Percentiles rank a stretch among this genome's conserved stretches.
phyloP scores from a whole-genome alignment of 2,329 filamentous ascomycete genomes.

The Lasiodiplodia sp. region DNA sequence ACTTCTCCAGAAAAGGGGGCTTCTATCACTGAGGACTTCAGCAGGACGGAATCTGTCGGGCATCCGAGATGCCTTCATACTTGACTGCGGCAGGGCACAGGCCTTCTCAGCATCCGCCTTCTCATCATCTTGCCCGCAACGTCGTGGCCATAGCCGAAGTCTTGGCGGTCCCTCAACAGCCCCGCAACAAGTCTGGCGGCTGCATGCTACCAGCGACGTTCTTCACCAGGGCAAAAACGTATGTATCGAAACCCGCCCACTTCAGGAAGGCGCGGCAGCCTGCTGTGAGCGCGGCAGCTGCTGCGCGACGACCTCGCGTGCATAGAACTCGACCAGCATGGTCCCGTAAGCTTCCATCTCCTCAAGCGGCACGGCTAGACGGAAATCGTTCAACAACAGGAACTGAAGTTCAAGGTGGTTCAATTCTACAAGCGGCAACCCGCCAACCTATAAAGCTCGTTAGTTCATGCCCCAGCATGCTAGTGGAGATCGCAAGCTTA shows the following conservation, averaged over 20 bases:
- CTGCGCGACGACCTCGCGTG: constrained; percentile 79
- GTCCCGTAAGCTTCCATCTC: constrained; percentile 97
- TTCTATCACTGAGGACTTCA: constrained; percentile 21
- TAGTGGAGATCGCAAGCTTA: constrained; percentile 52
- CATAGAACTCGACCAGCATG: constrained; percentile 98
- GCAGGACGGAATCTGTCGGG: constrained; percentile 7
- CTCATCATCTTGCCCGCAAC: background rate
- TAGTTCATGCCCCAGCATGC: constrained; percentile 25
- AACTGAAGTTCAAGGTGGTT: constrained; percentile 98
- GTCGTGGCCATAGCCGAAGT: background rate
- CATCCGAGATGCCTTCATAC: constrained; percentile 16
- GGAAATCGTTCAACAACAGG: constrained; percentile 92
- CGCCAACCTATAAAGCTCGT: constrained; percentile 78
- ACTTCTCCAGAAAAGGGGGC: constrained; percentile 18
- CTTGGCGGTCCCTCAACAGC: background rate
- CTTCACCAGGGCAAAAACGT: constrained; percentile 11
- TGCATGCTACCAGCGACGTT: background rate
- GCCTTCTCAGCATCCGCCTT: background rate
- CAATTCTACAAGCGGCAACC: constrained; percentile 86
- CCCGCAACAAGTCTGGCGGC: background rate
- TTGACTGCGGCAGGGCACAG: background rate
- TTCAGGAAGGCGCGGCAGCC: constrained; percentile 1
- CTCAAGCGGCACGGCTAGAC: constrained; percentile 89
- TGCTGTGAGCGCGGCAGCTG: constrained; percentile 23
- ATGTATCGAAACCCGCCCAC: constrained; percentile 1